These are phyloP conservation scores for Fusarium solani-melongenae DNA, from an alignment of 2,329 filamentous ascomycete genomes.

Conservation along the genomic window DNA sequence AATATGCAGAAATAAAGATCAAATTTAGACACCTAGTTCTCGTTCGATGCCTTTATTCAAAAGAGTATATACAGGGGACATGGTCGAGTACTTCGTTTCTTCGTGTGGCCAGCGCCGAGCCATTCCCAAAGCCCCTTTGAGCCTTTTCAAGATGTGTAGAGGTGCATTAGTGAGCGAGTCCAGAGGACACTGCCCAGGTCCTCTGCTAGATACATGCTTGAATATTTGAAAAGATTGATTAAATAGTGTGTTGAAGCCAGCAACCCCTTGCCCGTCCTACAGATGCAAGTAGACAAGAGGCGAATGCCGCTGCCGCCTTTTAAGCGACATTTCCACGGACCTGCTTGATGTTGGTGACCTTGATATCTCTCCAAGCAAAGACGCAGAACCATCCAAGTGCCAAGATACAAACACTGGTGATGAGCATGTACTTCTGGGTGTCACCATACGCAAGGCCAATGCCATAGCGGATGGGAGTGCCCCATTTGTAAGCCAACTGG, in stretches of 20 bases:
- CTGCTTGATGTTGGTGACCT: slow-evolving; percentile 58
- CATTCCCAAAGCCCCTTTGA: not conserved
- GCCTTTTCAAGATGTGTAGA: not conserved
- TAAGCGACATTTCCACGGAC: slow-evolving; percentile 54
- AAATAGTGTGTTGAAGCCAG: not conserved
- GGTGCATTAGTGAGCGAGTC: not conserved
- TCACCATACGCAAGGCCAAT: slow-evolving; percentile 71
- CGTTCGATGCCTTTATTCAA: not conserved
- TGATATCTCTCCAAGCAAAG: slow-evolving; percentile 63
- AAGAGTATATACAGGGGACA: not conserved
- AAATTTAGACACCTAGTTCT: not conserved
- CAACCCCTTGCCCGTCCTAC: not conserved
- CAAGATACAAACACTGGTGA: slow-evolving; percentile 58
- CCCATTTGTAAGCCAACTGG: slow-evolving; percentile 65
- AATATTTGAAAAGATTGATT: not conserved
- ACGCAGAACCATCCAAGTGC: slow-evolving; percentile 51
- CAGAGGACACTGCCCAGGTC: not conserved
- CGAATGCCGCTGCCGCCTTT: not conserved
- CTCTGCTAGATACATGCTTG: not conserved
- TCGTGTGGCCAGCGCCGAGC: not conserved
- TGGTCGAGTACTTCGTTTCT: not conserved
- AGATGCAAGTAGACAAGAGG: not conserved
- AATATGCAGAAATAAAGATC: not conserved
- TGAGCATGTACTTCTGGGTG: slow-evolving; percentile 63
- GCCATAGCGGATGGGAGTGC: slow-evolving; percentile 61